A percentile compares a stretch with the other conserved stretches of the same genome.
These are phyloP conservation scores for Kwoniella europaea DNA, from an alignment of 768 basidiomycete species.

Conservation along the genomic window DNA sequence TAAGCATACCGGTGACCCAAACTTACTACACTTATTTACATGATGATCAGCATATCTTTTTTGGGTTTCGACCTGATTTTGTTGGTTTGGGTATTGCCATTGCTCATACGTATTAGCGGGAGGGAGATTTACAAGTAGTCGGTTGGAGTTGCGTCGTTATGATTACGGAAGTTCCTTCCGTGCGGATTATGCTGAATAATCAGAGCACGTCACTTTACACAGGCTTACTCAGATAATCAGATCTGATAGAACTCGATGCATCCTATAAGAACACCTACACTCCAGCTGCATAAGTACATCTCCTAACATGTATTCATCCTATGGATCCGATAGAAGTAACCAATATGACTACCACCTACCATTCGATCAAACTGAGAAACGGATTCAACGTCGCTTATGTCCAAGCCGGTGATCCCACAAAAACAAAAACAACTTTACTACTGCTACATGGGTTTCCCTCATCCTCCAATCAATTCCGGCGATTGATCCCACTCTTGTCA, in stretches of 20 bases:
- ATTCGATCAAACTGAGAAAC: conserved; percentile 1
- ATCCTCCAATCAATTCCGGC: conserved; percentile 63
- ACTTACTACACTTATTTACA: too few species aligned
- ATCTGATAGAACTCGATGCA: not conserved
- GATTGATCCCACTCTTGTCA: conserved; percentile 62
- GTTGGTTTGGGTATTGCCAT: too few species aligned
- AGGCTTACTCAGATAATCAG: not conserved
- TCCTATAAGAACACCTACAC: not conserved
- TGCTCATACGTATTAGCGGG: too few species aligned
- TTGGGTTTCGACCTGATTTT: too few species aligned
- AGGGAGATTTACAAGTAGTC: too few species aligned
- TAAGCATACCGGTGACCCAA: too few species aligned
- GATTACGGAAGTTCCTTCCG: too few species aligned
- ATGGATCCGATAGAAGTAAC: not conserved
- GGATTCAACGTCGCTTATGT: conserved; percentile 61
- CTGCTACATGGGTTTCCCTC: conserved; percentile 65
- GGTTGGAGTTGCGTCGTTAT: too few species aligned
- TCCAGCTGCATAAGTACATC: too few species aligned
- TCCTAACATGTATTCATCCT: not conserved
- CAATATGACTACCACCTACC: conserved; percentile 12
- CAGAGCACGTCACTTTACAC: not conserved
- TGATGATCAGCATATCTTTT: too few species aligned
- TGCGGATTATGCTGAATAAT: not conserved
- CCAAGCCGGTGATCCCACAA: conserved; percentile 55
- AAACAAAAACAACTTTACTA: conserved; percentile 52